Evolutionary conservation across 345 rosid genomes (phyloP).

Genomic region (Citrus unshiu): DNA sequence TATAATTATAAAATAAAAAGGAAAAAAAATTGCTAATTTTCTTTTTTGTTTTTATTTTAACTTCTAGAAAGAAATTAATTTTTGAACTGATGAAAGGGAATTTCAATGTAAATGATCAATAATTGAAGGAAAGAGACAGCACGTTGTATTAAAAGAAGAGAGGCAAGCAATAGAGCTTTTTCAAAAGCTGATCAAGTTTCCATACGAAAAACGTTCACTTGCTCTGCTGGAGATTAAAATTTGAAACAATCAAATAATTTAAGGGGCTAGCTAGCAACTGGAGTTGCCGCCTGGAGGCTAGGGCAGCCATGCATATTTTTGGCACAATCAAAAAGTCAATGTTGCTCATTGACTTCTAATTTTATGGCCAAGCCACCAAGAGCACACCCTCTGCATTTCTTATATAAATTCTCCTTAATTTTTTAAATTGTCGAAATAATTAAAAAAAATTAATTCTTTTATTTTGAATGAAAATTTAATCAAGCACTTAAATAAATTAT

Average conservation of each 20-base stretch:
- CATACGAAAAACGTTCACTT: neutral
- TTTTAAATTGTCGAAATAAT: too few species aligned
- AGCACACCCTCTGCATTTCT: too few species aligned
- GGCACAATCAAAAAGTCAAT: neutral
- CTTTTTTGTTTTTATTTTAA: too few species aligned
- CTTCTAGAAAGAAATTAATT: too few species aligned
- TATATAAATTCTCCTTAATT: too few species aligned
- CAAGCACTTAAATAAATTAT: too few species aligned
- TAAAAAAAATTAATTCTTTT: too few species aligned
- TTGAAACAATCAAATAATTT: slow-evolving; percentile 16
- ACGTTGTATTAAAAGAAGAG: slow-evolving; percentile 1
- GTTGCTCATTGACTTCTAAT: neutral
- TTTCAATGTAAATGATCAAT: neutral
- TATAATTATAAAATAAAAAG: too few species aligned
- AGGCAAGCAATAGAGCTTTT: neutral
- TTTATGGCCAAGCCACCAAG: too few species aligned
- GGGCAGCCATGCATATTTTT: neutral
- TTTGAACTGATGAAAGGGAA: neutral
- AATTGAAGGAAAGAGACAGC: neutral
- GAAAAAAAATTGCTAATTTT: too few species aligned
- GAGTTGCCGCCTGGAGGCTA: neutral
- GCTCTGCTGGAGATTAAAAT: slow-evolving; percentile 4
- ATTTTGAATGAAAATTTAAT: too few species aligned
- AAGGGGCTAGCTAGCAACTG: neutral
- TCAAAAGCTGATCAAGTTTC: neutral